Evolutionary conservation across 2,329 filamentous ascomycete species (phyloP).

Genomic region (Coniochaeta sp.): DNA sequence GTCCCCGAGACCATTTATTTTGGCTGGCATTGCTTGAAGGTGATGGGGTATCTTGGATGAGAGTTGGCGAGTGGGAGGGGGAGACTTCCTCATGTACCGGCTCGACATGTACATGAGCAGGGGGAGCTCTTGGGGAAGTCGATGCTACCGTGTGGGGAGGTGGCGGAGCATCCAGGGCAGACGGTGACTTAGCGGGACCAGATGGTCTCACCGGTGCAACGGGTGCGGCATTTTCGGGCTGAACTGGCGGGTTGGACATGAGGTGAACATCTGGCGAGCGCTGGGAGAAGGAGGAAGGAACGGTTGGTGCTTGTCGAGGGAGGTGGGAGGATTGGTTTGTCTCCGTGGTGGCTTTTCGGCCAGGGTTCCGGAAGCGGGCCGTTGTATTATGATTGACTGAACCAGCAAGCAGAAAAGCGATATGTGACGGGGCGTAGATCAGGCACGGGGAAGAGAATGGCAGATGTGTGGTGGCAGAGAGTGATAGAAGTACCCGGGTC

Average conservation of each 20-base stretch:
- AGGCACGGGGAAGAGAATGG: not conserved
- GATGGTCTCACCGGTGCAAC: conserved; percentile 33
- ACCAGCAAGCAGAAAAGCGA: not conserved
- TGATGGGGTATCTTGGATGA: conserved; percentile 10
- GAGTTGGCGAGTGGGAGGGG: conserved; percentile 11
- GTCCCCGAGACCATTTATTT: conserved; percentile 40
- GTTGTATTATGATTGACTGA: not conserved
- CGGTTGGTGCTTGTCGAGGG: conserved; percentile 13
- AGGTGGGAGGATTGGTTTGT: conserved; percentile 2
- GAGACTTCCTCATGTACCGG: conserved; percentile 1
- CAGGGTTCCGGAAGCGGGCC: not conserved
- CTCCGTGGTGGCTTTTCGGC: not conserved
- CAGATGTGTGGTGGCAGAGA: not conserved
- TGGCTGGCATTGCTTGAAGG: conserved; percentile 25
- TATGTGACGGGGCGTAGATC: not conserved
- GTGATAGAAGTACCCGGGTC: not conserved
- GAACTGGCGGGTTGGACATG: conserved; percentile 47
- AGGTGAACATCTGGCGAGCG: conserved; percentile 45
- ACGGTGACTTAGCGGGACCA: conserved; percentile 8
- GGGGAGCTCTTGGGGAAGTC: not conserved
- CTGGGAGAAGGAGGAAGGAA: conserved; percentile 17
- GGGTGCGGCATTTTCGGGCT: conserved; percentile 48
- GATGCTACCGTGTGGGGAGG: not conserved
- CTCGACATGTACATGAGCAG: not conserved
- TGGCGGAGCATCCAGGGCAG: conserved; percentile 4